These are phyloP conservation scores for Sporobolomyces phaffii DNA, from an alignment of 768 basidiomycete genomes.

Conservation along the genomic window DNA sequence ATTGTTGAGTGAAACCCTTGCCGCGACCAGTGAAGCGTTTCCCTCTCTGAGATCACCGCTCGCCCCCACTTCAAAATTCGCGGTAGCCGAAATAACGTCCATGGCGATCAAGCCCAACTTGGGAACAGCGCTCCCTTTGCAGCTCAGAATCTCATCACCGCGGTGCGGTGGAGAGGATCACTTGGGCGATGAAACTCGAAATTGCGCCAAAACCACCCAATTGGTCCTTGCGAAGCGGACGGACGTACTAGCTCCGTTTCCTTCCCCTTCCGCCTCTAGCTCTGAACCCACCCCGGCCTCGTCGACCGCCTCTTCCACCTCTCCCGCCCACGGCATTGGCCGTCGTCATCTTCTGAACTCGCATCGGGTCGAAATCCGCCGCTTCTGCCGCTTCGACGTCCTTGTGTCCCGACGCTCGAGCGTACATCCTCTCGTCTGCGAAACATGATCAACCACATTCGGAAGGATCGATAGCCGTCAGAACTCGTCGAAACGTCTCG, in stretches of 20 bases:
- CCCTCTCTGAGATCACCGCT: too few relatives aligned
- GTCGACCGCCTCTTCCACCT: slow-evolving; percentile 1
- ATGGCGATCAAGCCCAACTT: too few relatives aligned
- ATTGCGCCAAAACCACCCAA: too few relatives aligned
- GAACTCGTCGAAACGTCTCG: not conserved
- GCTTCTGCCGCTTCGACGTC: not conserved
- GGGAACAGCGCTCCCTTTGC: too few relatives aligned
- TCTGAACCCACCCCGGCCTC: slow-evolving; percentile 5
- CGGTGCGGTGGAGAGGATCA: too few relatives aligned
- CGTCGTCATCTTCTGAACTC: not conserved
- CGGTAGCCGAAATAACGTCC: too few relatives aligned
- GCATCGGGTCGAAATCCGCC: slow-evolving; percentile 1
- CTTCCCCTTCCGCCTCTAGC: not conserved
- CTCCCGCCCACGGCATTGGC: not conserved
- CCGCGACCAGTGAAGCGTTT: too few relatives aligned
- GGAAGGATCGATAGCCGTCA: not conserved
- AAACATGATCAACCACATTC: too few relatives aligned
- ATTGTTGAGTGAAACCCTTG: not conserved
- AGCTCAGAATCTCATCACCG: too few relatives aligned
- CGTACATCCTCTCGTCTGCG: slow-evolving; percentile 11
- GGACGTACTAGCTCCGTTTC: slow-evolving; percentile 11
- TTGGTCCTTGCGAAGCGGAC: too few relatives aligned
- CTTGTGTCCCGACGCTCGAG: slow-evolving; percentile 12
- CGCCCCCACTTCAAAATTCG: too few relatives aligned
- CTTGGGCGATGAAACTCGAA: too few relatives aligned